Conservation (phyloP, 2,329 filamentous ascomycete genomes). For the Plectosphaerella sp. region DNA sequence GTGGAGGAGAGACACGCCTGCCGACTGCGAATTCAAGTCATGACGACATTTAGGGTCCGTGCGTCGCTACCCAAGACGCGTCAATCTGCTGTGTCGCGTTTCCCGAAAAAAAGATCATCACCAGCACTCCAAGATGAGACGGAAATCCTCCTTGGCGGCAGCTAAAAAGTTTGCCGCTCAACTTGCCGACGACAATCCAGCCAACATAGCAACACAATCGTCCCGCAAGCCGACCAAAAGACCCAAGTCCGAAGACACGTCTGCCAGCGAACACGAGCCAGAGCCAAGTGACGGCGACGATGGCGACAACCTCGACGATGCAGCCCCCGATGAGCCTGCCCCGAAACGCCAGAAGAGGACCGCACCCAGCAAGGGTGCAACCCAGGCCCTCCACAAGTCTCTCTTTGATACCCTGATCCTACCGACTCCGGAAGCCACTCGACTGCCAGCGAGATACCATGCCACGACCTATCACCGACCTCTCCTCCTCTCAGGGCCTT, state of each 20-base stretch:
- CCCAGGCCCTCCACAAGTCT: neutral
- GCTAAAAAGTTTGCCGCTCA: slow-evolving; percentile 7
- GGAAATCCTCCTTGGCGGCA: slow-evolving; percentile 8
- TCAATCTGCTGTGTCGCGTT: too few species aligned
- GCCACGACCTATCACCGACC: slow-evolving; percentile 43
- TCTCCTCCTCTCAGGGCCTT: slow-evolving; percentile 35
- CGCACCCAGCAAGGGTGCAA: slow-evolving; percentile 3
- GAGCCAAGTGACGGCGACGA: neutral
- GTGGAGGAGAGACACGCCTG: neutral
- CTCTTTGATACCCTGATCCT: slow-evolving; percentile 1
- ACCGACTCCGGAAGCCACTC: neutral
- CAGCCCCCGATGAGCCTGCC: neutral
- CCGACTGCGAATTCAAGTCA: too few species aligned
- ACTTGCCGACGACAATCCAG: slow-evolving; percentile 3
- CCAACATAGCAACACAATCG: neutral
- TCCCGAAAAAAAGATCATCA: neutral
- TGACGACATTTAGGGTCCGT: too few species aligned
- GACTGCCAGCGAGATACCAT: slow-evolving; percentile 22
- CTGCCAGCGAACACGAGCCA: slow-evolving; percentile 2
- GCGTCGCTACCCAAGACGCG: too few species aligned
- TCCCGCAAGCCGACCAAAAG: neutral
- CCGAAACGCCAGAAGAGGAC: slow-evolving; percentile 5
- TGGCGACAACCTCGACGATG: neutral
- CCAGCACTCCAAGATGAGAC: neutral
- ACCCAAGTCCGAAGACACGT: slow-evolving; percentile 8